phyloP scores from a whole-genome alignment of 495 filamentous ascomycete genomes.

The Daldinia childiae region DNA sequence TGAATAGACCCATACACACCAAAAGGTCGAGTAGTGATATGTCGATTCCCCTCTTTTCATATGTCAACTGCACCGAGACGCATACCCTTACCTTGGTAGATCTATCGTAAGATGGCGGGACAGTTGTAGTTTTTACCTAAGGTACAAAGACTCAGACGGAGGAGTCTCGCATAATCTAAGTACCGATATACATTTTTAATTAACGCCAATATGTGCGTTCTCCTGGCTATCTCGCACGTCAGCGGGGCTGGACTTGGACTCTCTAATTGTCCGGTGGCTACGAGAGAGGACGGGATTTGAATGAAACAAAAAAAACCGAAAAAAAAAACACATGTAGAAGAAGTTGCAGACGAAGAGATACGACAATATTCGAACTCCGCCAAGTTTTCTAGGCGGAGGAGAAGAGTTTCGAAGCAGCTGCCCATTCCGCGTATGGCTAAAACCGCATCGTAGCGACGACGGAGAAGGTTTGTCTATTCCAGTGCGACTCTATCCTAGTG shows the following conservation, averaged over 20 bases:
- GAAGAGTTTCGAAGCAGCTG: background rate
- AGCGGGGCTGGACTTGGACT: background rate
- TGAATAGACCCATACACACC: background rate
- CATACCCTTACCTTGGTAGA: background rate
- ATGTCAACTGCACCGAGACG: constrained; percentile 4
- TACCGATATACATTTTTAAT: background rate
- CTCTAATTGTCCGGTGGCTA: constrained; percentile 2
- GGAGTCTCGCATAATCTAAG: background rate
- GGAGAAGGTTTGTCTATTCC: constrained; percentile 28
- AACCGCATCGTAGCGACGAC: background rate
- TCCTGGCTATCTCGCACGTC: background rate
- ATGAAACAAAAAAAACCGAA: background rate
- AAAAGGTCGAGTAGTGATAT: background rate
- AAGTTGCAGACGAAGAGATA: background rate
- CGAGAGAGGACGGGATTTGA: background rate
- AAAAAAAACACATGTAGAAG: background rate
- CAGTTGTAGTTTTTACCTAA: background rate
- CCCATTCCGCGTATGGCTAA: background rate
- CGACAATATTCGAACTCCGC: background rate
- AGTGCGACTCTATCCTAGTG: constrained; percentile 13
- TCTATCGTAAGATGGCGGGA: constrained; percentile 1
- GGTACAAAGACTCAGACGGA: background rate
- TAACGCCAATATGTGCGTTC: background rate
- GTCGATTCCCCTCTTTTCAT: constrained; percentile 3
- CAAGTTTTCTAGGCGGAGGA: background rate